Evolutionary conservation across 2,329 filamentous ascomycete species (phyloP).

Genomic region (Scedosporium boydii): DNA sequence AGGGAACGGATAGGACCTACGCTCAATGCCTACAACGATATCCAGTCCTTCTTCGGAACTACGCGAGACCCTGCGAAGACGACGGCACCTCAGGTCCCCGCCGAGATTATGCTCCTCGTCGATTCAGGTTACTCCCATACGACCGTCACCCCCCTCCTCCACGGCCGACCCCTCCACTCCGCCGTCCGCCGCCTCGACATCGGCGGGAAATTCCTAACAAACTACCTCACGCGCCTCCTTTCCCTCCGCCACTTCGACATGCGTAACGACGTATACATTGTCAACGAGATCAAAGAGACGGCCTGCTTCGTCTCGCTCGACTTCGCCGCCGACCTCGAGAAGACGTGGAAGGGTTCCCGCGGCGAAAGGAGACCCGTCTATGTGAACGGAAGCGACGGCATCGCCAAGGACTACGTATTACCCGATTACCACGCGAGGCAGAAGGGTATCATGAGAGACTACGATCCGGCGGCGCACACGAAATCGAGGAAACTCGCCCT

Average conservation of each 20-base stretch:
- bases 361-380: constrained; percentile 45
- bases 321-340: constrained; percentile 70
- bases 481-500: constrained; percentile 35
- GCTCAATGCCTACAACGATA: constrained; percentile 75
- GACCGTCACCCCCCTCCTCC: constrained; percentile 76
- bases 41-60: constrained; percentile 59
- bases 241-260: constrained; percentile 92
- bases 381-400: constrained; percentile 36
- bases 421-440: constrained; percentile 60
- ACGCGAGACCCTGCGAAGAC: constrained; percentile 36
- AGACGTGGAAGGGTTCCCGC: constrained; percentile 69
- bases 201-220: constrained; percentile 87
- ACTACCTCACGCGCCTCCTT: constrained; percentile 81
- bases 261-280: constrained; percentile 84
- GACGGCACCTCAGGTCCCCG: constrained; percentile 37
- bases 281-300: constrained; percentile 92
- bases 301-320: constrained; percentile 74
- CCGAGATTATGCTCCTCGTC: constrained; percentile 77
- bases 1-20: constrained; percentile 44
- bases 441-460: constrained; percentile 64
- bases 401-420: constrained; percentile 85
- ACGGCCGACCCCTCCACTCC: constrained; percentile 68
- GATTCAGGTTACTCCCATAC: constrained; percentile 93
- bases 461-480: constrained; percentile 58
- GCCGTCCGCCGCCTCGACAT: constrained; percentile 80